Evolutionary conservation across 176 grass and related monocot species (phyloP), one percentile per base, ranked within the genome.

Genomic region (Oryza rufipogon): DNA sequence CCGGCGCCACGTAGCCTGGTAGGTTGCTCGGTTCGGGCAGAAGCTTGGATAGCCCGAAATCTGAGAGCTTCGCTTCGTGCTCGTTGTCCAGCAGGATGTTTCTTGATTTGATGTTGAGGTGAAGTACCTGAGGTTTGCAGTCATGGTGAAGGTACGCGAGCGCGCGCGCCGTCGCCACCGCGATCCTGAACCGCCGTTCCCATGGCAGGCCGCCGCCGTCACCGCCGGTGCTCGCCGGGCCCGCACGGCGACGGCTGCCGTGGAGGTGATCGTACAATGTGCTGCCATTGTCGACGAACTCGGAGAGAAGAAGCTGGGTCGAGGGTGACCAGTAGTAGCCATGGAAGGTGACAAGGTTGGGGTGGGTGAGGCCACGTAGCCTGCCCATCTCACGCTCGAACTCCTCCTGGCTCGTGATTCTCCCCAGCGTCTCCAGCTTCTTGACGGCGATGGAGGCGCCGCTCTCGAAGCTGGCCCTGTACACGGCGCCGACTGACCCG

Each of bases 131-230:
- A 39, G 87, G 91, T 33, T 32, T 68, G 83, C 91, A 93, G 47
- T 93, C 91, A 77, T 93, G 87, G 81, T 92, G 91, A 73, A 93
- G 87, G 73, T 87, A 93, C 19, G 91, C 82, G 64, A 93, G 67
- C 17, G 87, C 91, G 42, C 67, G 66, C 0, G 91, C 87, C 25
- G 66, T 68, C 64, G 77, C 81, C 32, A 75, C 81, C 26, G 84
- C 81, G 71, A 93, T 82, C 70, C 68, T 90, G 70, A 93, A 90
- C 67, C 91, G 77, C 49, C 81, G 76, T 14, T 85, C 76, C 91
- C 91, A 93, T 70, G 52, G 74, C 28, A 93, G 48, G 26, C 85
- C 87, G 3, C 61, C 80, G 13, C 83, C 26, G n/a, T 81, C 87
- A 2, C 61, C 80, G 13, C 83, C 26, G 34, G 72, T 36, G 48